Conservation (phyloP, 805 yeast species). For the Wickerhamomyces chaumierensis region DNA sequence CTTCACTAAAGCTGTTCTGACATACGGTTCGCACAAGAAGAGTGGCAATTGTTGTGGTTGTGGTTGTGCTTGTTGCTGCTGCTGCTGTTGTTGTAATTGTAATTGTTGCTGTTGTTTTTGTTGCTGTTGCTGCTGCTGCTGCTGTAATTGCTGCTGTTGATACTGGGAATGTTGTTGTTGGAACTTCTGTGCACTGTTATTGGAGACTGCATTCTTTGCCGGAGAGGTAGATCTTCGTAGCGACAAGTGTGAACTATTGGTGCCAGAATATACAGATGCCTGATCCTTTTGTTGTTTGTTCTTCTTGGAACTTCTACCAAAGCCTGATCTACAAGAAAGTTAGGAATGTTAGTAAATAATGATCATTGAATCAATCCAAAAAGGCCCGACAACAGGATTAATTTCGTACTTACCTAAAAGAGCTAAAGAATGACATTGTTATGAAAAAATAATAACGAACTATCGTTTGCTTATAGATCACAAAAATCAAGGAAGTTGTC, state of each 20-base stretch:
- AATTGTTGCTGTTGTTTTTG: constrained; percentile 12
- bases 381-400: no score
- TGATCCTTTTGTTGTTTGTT: constrained; percentile 26
- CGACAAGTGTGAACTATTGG: constrained; percentile 35
- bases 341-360: background rate
- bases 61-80: constrained; percentile 11
- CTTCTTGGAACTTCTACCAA: constrained; percentile 45
- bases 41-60: constrained; percentile 23
- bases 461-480: no score
- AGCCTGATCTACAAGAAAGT: constrained; percentile 29
- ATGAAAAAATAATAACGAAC: no score
- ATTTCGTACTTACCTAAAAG: constrained; percentile 17
- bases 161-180: constrained; percentile 16
- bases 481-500: no score
- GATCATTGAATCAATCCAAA: no score
- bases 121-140: constrained; percentile 8
- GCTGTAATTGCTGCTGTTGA: constrained; percentile 4
- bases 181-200: constrained; percentile 15
- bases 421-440: constrained; percentile 28
- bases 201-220: constrained; percentile 11
- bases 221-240: constrained; percentile 36
- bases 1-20: constrained; percentile 86
- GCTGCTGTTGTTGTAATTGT: constrained; percentile 9
- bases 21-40: constrained; percentile 86
- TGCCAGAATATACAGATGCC: constrained; percentile 24